phyloP scores from a whole-genome alignment of 169 alveolate genomes.

The Prorocentrum cordatum region DNA sequence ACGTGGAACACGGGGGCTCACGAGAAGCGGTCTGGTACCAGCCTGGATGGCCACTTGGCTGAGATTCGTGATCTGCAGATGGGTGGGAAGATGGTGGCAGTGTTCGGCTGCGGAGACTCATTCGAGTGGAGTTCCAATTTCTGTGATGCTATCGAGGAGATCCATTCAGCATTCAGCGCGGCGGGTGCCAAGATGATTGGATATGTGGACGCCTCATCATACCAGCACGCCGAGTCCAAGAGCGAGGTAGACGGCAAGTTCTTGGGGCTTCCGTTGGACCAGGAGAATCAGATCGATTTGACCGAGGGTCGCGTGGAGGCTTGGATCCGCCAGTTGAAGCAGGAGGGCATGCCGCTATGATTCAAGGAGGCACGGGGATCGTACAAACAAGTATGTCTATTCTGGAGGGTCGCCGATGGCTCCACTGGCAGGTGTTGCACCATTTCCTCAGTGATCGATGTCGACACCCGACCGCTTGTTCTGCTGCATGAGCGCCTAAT shows the following conservation, averaged over 20 bases:
- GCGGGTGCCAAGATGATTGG: conserved; percentile 41
- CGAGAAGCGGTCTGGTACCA: conserved; percentile 32
- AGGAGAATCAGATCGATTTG: conserved; percentile 18
- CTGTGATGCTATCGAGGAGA: conserved; percentile 36
- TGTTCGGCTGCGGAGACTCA: conserved; percentile 36
- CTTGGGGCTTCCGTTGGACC: conserved; percentile 18
- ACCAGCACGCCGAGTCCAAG: conserved; percentile 12
- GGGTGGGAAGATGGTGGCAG: conserved; percentile 26
- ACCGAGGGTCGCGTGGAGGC: conserved; percentile 13
- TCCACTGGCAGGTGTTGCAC: too few species aligned
- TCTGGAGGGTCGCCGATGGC: too few species aligned
- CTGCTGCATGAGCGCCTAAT: too few species aligned
- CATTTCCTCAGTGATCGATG: too few species aligned
- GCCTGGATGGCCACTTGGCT: conserved; percentile 8
- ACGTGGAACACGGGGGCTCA: conserved; percentile 55
- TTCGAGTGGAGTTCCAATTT: not conserved
- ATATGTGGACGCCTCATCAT: conserved; percentile 21
- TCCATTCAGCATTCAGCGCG: conserved; percentile 5
- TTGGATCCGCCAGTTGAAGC: conserved; percentile 21
- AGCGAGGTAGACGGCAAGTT: conserved; percentile 20
- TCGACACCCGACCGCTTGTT: too few species aligned
- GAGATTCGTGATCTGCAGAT: too few species aligned
- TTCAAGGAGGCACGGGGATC: too few species aligned
- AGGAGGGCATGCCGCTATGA: conserved; percentile 48
- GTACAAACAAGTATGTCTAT: too few species aligned